Evolutionary conservation across 306 rosid species (phyloP).

Genomic region (Oxytropis ochrocephala): DNA sequence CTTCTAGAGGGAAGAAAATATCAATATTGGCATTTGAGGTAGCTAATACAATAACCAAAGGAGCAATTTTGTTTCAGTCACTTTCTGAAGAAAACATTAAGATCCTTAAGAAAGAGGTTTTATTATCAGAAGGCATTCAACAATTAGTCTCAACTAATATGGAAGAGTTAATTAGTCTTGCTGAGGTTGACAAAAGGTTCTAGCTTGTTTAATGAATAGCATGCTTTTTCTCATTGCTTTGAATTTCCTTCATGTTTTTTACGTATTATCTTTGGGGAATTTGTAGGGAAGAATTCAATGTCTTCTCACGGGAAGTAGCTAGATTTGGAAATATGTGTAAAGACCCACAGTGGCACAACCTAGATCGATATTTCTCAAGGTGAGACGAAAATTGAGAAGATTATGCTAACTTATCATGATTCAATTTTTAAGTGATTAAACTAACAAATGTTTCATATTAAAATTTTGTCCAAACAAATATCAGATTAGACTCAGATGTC

Average conservation of each 20-base stretch:
- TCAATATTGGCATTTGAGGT: conserved; percentile 93
- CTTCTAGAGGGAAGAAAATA: conserved; percentile 53
- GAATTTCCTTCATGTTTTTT: background rate
- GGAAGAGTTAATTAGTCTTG: conserved; percentile 62
- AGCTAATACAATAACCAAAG: conserved; percentile 84
- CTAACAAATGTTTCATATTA: background rate
- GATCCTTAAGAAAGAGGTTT: conserved; percentile 56
- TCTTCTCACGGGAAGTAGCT: conserved; percentile 64
- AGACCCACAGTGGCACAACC: conserved; percentile 88
- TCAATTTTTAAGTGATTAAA: conserved; percentile 11
- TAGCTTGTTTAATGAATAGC: conserved; percentile 17
- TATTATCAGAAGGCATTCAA: conserved; percentile 61
- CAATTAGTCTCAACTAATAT: conserved; percentile 61
- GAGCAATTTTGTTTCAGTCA: conserved; percentile 57
- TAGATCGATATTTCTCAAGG: conserved; percentile 69
- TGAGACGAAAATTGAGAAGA: conserved; percentile 19
- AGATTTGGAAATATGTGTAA: conserved; percentile 89
- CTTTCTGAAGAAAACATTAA: conserved; percentile 69
- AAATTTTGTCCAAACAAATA: background rate
- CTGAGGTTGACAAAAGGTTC: conserved; percentile 92
- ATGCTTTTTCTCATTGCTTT: conserved; percentile 14
- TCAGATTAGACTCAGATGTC: conserved; percentile 65
- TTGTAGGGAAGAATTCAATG: conserved; percentile 67
- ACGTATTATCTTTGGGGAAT: conserved; percentile 17
- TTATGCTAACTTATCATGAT: conserved; percentile 8